phyloP scores from a whole-genome alignment of 1,284 basidiomycete genomes.

The Trametes versicolor region DNA sequence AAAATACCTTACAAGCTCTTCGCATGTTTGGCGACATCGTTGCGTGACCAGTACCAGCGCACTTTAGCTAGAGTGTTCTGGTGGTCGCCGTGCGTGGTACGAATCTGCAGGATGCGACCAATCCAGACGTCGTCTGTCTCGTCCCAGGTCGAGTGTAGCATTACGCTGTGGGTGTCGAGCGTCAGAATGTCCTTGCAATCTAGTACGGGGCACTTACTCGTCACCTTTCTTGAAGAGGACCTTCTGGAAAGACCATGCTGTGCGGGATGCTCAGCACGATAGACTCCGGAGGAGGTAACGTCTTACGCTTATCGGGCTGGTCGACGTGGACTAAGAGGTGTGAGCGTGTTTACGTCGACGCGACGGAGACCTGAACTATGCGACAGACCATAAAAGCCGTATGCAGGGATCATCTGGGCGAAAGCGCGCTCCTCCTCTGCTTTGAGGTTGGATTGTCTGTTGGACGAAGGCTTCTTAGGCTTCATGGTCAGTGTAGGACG shows the following conservation, averaged over 20 bases:
- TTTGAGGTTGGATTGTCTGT: background rate
- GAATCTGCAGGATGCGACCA: slow-evolving; percentile 25
- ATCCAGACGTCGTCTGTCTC: slow-evolving; percentile 27
- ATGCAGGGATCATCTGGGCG: slow-evolving; percentile 7
- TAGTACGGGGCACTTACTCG: slow-evolving; percentile 17
- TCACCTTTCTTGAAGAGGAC: slow-evolving; percentile 20
- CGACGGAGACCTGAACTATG: background rate
- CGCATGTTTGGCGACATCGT: slow-evolving; percentile 19
- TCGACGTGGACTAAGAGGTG: background rate
- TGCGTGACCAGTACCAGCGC: slow-evolving; percentile 32
- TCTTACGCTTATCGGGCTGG: background rate
- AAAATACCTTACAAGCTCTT: slow-evolving; percentile 25
- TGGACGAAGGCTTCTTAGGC: slow-evolving; percentile 11
- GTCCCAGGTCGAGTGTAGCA: slow-evolving; percentile 26
- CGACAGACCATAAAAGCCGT: slow-evolving; percentile 3
- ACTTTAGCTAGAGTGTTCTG: slow-evolving; percentile 20
- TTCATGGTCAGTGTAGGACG: slow-evolving; percentile 9
- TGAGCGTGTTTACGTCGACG: background rate
- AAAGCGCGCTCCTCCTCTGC: slow-evolving; percentile 14
- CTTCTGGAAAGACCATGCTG: background rate
- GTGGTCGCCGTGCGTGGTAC: slow-evolving; percentile 17
- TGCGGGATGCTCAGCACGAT: background rate
- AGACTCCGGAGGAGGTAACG: too few species aligned
- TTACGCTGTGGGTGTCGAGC: slow-evolving; percentile 16
- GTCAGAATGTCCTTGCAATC: background rate